Evolutionary conservation across 345 rosid species (phyloP).

Genomic region (Hibiscus tridactylites): DNA sequence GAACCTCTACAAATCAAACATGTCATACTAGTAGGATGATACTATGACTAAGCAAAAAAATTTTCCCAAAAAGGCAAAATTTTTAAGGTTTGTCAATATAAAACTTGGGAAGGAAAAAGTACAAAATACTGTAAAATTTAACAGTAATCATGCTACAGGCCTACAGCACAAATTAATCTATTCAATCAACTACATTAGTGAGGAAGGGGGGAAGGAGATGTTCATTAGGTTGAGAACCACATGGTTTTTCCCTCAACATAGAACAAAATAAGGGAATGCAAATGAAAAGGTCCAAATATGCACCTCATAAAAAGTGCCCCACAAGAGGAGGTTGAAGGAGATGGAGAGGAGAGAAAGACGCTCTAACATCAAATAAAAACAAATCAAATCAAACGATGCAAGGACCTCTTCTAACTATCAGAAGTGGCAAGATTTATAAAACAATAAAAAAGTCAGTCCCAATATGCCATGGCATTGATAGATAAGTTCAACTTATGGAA

Average conservation of each 20-base stretch:
- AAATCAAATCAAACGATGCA: not conserved
- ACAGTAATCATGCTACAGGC: too few relatives aligned
- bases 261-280: too few relatives aligned
- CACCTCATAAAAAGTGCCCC: too few relatives aligned
- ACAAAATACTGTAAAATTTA: not conserved
- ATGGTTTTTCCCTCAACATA: too few relatives aligned
- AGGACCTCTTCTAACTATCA: not conserved
- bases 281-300: too few relatives aligned
- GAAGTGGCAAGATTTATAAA: not conserved
- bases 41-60: not conserved
- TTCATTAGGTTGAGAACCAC: not conserved
- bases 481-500: not conserved
- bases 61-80: not conserved
- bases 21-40: not conserved
- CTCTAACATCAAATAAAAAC: not conserved
- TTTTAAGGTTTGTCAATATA: not conserved
- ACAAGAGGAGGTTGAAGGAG: not conserved
- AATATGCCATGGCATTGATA: not conserved
- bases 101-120: not conserved
- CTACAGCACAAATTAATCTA: not conserved
- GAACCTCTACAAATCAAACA: conserved; percentile 3
- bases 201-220: not conserved
- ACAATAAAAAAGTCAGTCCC: not conserved
- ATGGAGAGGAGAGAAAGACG: not conserved
- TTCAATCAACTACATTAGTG: not conserved